Percentiles rank a stretch among this genome's conserved stretches.
These are phyloP conservation scores for Pseudogymnoascus sp. DNA, from an alignment of 2,329 filamentous ascomycete species.

Conservation along the genomic window DNA sequence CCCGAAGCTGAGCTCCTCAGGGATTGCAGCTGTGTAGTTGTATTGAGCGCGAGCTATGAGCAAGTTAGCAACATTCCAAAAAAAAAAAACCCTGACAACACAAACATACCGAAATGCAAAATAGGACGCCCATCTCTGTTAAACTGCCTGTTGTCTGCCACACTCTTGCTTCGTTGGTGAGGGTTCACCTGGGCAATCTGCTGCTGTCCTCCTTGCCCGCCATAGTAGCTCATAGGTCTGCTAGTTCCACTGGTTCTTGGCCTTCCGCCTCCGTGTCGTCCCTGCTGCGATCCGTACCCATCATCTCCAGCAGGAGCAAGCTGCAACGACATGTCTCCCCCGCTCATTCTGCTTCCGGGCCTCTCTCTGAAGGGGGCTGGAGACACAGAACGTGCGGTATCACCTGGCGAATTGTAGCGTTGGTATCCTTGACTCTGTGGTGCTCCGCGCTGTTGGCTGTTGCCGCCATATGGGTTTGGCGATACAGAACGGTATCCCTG, in stretches of 20 bases:
- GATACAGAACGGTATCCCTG: slow-evolving; percentile 46
- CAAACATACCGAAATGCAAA: slow-evolving; percentile 81
- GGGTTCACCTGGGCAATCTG: slow-evolving; percentile 5
- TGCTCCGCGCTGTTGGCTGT: slow-evolving; percentile 24
- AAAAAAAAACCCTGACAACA: neutral
- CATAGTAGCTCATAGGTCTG: slow-evolving; percentile 48
- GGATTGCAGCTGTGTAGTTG: slow-evolving; percentile 88
- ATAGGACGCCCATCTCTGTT: slow-evolving; percentile 83
- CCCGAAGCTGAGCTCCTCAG: slow-evolving; percentile 84
- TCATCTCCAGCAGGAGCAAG: slow-evolving; percentile 50
- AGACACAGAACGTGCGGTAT: slow-evolving; percentile 39
- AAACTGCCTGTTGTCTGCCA: slow-evolving; percentile 74
- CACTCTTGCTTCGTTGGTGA: slow-evolving; percentile 66
- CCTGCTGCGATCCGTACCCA: slow-evolving; percentile 51
- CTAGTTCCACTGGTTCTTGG: slow-evolving; percentile 41
- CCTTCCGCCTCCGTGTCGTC: slow-evolving; percentile 42
- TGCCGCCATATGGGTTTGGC: slow-evolving; percentile 55
- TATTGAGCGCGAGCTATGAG: slow-evolving; percentile 80
- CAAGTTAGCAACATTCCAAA: slow-evolving; percentile 20
- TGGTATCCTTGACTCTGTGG: slow-evolving; percentile 42
- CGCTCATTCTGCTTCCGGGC: slow-evolving; percentile 40
- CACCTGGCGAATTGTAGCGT: slow-evolving; percentile 42
- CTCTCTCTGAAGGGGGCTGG: slow-evolving; percentile 40
- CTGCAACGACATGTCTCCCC: slow-evolving; percentile 65
- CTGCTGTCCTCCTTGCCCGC: slow-evolving; percentile 31